A percentile compares a stretch with the other conserved stretches of the same genome.
phyloP scores from a whole-genome alignment of 768 basidiomycete genomes.

The Pholiota conissans region DNA sequence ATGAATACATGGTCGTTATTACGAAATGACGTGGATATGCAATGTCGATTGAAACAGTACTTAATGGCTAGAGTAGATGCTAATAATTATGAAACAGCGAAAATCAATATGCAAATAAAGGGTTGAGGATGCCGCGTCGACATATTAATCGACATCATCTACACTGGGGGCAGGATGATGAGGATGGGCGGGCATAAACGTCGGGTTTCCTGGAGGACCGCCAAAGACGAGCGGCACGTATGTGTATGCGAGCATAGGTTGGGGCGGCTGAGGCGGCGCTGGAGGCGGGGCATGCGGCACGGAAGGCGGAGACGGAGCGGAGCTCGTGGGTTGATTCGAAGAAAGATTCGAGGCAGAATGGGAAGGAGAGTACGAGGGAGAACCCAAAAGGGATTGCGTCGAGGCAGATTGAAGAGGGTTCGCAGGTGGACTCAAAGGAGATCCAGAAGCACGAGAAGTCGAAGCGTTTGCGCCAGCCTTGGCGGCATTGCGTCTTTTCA shows the following conservation, averaged over 20 bases:
- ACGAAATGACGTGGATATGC: background rate
- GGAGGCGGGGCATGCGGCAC: background rate
- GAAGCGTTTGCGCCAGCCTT: slow-evolving; percentile 9
- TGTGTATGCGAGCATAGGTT: too few relatives aligned
- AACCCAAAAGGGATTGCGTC: too few relatives aligned
- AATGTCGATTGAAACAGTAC: too few relatives aligned
- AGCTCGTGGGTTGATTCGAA: background rate
- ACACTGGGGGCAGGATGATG: slow-evolving; percentile 15
- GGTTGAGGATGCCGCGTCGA: background rate
- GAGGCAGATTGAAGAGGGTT: background rate
- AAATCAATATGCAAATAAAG: too few relatives aligned
- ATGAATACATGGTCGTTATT: background rate
- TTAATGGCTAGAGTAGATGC: background rate
- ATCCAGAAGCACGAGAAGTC: background rate
- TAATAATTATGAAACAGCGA: background rate
- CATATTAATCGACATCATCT: slow-evolving; percentile 25
- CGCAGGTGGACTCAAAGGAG: background rate
- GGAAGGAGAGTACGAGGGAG: too few relatives aligned
- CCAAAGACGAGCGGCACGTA: slow-evolving; percentile 9
- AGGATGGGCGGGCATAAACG: slow-evolving; percentile 7
- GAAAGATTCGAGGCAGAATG: too few relatives aligned
- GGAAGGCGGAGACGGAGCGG: background rate
- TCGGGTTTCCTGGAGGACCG: background rate
- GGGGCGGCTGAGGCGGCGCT: too few relatives aligned
- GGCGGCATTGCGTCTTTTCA: slow-evolving; percentile 22